Evolutionary conservation across 495 filamentous ascomycete species (phyloP), one percentile per base, ranked within the genome.

Genomic region (Aspergillus coremiiformis): DNA sequence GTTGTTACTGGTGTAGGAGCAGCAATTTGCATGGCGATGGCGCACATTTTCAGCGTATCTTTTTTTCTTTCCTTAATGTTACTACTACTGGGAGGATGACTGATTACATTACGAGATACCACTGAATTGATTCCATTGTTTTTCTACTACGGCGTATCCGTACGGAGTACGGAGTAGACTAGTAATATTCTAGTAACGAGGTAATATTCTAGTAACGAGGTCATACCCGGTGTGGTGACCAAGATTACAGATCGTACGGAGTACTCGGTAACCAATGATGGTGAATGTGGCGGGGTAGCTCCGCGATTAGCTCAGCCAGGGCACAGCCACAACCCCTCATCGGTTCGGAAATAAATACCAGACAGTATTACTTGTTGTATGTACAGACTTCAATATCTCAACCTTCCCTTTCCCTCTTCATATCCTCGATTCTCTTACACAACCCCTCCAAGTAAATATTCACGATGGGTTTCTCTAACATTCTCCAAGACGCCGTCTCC

Each of bases 1-100:
- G 17, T 66, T 74, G 58, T 46, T 70, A 19, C 43, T 70, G 15
- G 70, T 58, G 23, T 29, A 27, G 21, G 14, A 4, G 24, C 8
- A 27, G 24, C 24, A 27, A 27, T 27, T 44, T 5, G n/a, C 4
- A n/a, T 17, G 15, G 30, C 12, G 30, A 15, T 46, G 27, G 45
- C 14, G 26, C 27, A 30, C 20, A 7, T 23, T 44, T 44, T 20
- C n/a, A n/a, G n/a, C 6, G 19, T 8, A 22, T 41, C 7, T 41
- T 21, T 21, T 41, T 21, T 14, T 41, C 21, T 10, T 21, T 41
- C 3, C 8, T 21, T 21, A 8, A 1, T 20, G 8, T 20, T 17
- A 41, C n/a, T 3, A 21, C 5, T 11, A 20, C 11, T 21, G 19
- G 37, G 19, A 41, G 37, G 37, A 17, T 12, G 8, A 21, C n/a